Conservation (phyloP, 75 land plant genomes). For the Pinus tabuliformis region DNA sequence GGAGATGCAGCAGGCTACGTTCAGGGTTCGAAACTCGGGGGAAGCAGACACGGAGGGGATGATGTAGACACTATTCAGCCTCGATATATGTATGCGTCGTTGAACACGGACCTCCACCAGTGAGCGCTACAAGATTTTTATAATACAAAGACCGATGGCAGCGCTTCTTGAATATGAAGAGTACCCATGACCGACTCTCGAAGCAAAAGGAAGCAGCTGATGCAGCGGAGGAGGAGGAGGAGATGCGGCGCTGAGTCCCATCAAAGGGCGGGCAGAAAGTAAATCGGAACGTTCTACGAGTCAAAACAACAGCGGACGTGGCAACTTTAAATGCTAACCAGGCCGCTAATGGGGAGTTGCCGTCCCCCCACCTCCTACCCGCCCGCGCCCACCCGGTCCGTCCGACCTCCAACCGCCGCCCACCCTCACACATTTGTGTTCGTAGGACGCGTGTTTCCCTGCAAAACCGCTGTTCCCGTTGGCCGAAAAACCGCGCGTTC, state of each 20-base stretch:
- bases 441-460: constrained; percentile 2
- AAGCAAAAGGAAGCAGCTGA: neutral
- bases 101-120: too few relatives aligned
- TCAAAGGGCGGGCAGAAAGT: neutral
- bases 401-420: too few relatives aligned
- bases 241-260: neutral
- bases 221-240: neutral
- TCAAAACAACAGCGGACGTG: constrained; percentile 5
- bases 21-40: neutral
- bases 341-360: neutral
- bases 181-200: neutral
- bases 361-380: too few relatives aligned
- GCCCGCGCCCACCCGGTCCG: too few relatives aligned
- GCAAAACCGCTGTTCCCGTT: neutral
- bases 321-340: neutral
- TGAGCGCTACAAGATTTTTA: neutral
- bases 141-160: neutral
- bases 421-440: neutral
- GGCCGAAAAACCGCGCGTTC: constrained; percentile 5
- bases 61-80: neutral
- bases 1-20: neutral
- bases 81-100: neutral
- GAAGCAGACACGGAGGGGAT: neutral
- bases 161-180: neutral
- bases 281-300: constrained; percentile 9